phyloP scores from a whole-genome alignment of 1,284 basidiomycete genomes.

The Quambalaria eucalypti region DNA sequence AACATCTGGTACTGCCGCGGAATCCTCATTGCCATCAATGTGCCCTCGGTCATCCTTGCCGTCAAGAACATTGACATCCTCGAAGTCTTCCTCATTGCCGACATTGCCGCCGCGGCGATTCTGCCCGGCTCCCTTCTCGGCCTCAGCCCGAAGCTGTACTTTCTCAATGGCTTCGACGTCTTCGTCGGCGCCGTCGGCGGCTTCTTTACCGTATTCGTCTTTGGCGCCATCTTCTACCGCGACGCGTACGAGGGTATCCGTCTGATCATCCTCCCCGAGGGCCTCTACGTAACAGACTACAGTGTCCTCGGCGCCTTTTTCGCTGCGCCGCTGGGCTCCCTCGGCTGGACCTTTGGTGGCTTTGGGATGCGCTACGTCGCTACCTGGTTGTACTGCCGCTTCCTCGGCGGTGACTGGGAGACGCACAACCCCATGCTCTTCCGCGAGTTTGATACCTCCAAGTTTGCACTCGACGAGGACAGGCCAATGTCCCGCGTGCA shows the following conservation, averaged over 20 bases:
- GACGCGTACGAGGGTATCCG: slow-evolving; percentile 25
- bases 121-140: slow-evolving; percentile 42
- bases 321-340: slow-evolving; percentile 37
- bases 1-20: slow-evolving; percentile 46
- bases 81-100: slow-evolving; percentile 45
- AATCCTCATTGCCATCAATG: slow-evolving; percentile 36
- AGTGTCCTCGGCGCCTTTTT: slow-evolving; percentile 45
- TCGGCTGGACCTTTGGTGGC: slow-evolving; percentile 37
- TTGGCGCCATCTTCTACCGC: slow-evolving; percentile 41
- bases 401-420: slow-evolving; percentile 20
- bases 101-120: slow-evolving; percentile 40
- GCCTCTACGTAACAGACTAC: slow-evolving; percentile 42
- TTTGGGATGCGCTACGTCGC: slow-evolving; percentile 18
- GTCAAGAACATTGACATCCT: slow-evolving; percentile 44
- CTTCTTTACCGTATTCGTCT: slow-evolving; percentile 45
- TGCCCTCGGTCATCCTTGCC: slow-evolving; percentile 41
- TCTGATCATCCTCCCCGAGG: slow-evolving; percentile 38
- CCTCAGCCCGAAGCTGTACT: slow-evolving; percentile 33
- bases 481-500: slow-evolving; percentile 10
- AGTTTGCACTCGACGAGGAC: slow-evolving; percentile 34
- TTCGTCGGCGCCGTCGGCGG: slow-evolving; percentile 45
- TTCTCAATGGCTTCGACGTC: slow-evolving; percentile 41
- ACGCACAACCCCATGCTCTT: slow-evolving; percentile 14
- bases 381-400: slow-evolving; percentile 17
- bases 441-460: slow-evolving; percentile 18